These are phyloP conservation scores for Arthroderma sp. DNA, from an alignment of 2,329 filamentous ascomycete genomes.

Conservation along the genomic window DNA sequence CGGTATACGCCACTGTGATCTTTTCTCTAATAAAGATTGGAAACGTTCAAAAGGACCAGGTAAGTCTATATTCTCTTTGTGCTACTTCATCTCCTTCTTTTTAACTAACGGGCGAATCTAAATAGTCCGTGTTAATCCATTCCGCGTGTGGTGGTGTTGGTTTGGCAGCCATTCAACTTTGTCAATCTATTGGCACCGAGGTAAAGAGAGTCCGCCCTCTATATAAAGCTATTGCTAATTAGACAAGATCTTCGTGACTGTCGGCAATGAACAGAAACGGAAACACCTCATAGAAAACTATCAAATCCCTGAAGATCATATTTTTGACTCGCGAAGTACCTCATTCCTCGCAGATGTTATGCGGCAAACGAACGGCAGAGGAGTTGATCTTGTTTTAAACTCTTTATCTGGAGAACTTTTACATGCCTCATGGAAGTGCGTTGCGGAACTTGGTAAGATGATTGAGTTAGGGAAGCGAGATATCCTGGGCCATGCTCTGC, in stretches of 20 bases:
- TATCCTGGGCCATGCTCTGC: constrained; percentile 9
- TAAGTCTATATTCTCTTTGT: neutral
- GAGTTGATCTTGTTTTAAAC: constrained; percentile 22
- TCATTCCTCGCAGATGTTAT: constrained; percentile 16
- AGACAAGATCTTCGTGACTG: constrained; percentile 13
- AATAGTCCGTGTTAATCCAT: constrained; percentile 19
- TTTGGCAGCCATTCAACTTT: constrained; percentile 17
- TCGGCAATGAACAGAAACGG: constrained; percentile 7
- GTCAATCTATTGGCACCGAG: constrained; percentile 11
- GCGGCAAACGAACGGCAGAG: constrained; percentile 15
- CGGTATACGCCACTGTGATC: constrained; percentile 19
- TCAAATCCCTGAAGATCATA: constrained; percentile 10
- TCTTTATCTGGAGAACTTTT: constrained; percentile 22
- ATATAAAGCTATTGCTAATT: neutral
- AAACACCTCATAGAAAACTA: neutral
- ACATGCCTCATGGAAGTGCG: constrained; percentile 20
- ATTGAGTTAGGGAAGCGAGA: constrained; percentile 20
- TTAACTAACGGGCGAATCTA: neutral
- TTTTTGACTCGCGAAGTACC: constrained; percentile 19
- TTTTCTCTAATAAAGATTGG: constrained; percentile 18
- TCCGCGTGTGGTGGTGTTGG: constrained; percentile 18
- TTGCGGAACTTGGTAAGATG: constrained; percentile 18
- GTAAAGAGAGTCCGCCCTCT: neutral
- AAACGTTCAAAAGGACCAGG: constrained; percentile 6
- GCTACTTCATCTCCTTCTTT: neutral